Percentiles rank a stretch among this genome's conserved stretches.
These are phyloP conservation scores for Phlyctochytrium planicorne DNA, from an alignment of 192 early-diverging fungal genomes.

Conservation along the genomic window DNA sequence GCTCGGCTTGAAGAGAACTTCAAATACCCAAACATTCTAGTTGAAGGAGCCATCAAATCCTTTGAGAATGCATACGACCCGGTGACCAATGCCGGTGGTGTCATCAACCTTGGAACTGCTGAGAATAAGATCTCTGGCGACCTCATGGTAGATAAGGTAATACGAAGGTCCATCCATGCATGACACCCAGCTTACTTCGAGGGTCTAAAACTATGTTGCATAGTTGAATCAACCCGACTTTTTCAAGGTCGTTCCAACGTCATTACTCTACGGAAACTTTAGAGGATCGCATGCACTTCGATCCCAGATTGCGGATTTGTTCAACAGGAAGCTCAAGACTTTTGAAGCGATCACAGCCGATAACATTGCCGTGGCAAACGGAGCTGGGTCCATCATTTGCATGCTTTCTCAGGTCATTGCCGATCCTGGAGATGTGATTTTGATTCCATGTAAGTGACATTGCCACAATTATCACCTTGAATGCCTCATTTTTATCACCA, in stretches of 20 bases:
- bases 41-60: neutral
- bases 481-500: neutral
- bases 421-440: constrained; percentile 69
- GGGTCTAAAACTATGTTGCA: neutral
- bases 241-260: constrained; percentile 11
- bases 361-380: constrained; percentile 64
- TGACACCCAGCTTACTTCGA: constrained; percentile 1
- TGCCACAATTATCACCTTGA: neutral
- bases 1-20: neutral
- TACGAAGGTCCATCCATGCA: neutral
- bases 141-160: constrained; percentile 59
- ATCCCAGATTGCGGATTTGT: constrained; percentile 52
- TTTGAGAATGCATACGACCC: constrained; percentile 31
- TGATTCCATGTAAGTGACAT: constrained; percentile 50
- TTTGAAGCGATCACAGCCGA: constrained; percentile 37
- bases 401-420: constrained; percentile 62
- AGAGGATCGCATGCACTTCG: constrained; percentile 61
- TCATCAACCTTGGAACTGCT: constrained; percentile 80
- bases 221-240: constrained; percentile 15
- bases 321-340: constrained; percentile 67
- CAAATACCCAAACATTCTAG: neutral
- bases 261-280: constrained; percentile 42
- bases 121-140: constrained; percentile 68
- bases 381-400: constrained; percentile 65
- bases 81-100: constrained; percentile 60